Conservation (phyloP, 352 stramenopile genomes). For the Albugo laibachii region DNA sequence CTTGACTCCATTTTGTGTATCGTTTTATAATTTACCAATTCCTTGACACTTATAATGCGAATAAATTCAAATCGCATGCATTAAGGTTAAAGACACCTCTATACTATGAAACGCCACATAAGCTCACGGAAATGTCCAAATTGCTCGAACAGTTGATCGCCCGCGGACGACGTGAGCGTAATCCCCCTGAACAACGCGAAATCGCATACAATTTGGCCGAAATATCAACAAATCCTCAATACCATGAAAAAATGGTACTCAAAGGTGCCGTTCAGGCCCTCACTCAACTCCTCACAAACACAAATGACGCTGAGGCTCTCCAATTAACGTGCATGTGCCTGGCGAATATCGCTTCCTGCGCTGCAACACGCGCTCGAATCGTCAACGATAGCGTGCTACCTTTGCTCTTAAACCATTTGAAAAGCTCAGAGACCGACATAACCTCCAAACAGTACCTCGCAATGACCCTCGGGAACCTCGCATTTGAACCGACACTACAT, state of each 20-base stretch:
- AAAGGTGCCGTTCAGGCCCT: slow-evolving; percentile 90
- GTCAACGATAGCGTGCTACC: slow-evolving; percentile 85
- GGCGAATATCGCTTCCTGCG: slow-evolving; percentile 86
- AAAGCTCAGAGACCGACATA: slow-evolving; percentile 68
- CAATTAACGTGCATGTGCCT: slow-evolving; percentile 87
- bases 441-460: slow-evolving; percentile 90
- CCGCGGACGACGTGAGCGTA: slow-evolving; percentile 84
- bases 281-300: slow-evolving; percentile 79
- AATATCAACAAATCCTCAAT: slow-evolving; percentile 85
- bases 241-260: slow-evolving; percentile 87
- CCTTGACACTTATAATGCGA: too few relatives aligned
- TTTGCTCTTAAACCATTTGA: slow-evolving; percentile 80
- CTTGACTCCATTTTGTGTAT: neutral
- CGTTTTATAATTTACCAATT: neutral
- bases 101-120: too few relatives aligned
- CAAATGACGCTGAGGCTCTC: slow-evolving; percentile 84
- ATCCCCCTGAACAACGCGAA: slow-evolving; percentile 89
- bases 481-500: slow-evolving; percentile 86
- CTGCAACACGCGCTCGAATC: slow-evolving; percentile 76
- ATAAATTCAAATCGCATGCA: too few relatives aligned
- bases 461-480: slow-evolving; percentile 91
- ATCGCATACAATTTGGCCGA: slow-evolving; percentile 91
- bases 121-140: slow-evolving; percentile 50
- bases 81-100: too few relatives aligned
- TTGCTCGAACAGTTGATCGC: slow-evolving; percentile 92